A percentile compares a stretch with the other conserved stretches of the same genome.
These are phyloP conservation scores for Aspergillus cavernicola DNA, from an alignment of 495 filamentous ascomycete species.

Conservation along the genomic window DNA sequence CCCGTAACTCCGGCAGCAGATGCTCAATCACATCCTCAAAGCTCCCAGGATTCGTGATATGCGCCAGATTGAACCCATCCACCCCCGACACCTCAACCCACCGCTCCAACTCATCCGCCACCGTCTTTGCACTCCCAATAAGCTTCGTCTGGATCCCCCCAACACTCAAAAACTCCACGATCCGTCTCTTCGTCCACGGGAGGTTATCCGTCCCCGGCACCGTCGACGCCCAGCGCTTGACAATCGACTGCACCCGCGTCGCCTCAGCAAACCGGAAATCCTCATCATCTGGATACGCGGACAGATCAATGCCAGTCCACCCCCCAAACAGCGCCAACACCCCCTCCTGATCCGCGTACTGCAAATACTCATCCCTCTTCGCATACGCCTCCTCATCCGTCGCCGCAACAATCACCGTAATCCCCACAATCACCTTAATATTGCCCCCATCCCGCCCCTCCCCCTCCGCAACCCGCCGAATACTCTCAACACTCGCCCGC, in stretches of 20 bases:
- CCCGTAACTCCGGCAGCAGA: conserved; percentile 41
- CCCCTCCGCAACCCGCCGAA: conserved; percentile 42
- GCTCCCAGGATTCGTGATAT: conserved; percentile 55
- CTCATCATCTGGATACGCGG: conserved; percentile 50
- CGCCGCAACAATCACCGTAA: conserved; percentile 47
- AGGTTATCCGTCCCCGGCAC: conserved; percentile 34
- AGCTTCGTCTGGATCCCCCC: conserved; percentile 56
- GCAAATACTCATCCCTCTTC: conserved; percentile 45
- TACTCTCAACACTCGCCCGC: conserved; percentile 42
- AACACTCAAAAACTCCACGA: conserved; percentile 58
- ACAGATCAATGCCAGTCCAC: conserved; percentile 59
- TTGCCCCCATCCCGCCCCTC: conserved; percentile 42
- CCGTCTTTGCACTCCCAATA: conserved; percentile 52
- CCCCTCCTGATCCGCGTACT: conserved; percentile 55
- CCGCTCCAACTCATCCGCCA: conserved; percentile 59
- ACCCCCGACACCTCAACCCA: conserved; percentile 59
- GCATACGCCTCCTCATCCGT: conserved; percentile 51
- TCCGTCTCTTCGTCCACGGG: conserved; percentile 62
- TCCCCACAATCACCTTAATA: conserved; percentile 51
- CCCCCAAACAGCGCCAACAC: conserved; percentile 57
- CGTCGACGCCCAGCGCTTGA: conserved; percentile 32
- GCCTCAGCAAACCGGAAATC: conserved; percentile 56
- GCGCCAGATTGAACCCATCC: conserved; percentile 62
- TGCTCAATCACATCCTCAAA: conserved; percentile 61
- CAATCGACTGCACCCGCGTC: conserved; percentile 46